Conservation (phyloP, 228 moss, liverwort and hornwort genomes). For the Sphagnum fallax region DNA sequence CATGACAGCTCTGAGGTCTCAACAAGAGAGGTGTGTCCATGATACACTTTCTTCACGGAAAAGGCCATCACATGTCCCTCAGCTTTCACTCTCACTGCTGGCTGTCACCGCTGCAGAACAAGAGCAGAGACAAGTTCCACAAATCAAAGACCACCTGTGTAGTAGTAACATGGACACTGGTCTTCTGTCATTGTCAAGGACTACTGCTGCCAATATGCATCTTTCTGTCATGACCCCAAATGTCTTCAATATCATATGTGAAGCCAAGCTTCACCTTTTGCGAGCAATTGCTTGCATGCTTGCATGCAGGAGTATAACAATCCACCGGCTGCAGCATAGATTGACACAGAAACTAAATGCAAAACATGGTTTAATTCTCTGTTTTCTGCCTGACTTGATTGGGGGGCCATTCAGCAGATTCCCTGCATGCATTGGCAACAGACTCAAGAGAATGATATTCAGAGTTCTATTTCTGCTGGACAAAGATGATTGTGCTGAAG, state of each 20-base stretch:
- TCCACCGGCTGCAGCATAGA: slow-evolving; percentile 9
- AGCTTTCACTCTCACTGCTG: background rate
- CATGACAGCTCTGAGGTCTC: too few species aligned
- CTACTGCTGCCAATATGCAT: background rate
- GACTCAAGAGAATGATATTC: slow-evolving; percentile 37
- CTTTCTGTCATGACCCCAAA: background rate
- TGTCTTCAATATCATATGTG: slow-evolving; percentile 27
- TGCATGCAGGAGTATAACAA: slow-evolving; percentile 32
- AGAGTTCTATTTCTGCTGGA: slow-evolving; percentile 45
- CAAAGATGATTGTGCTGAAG: background rate
- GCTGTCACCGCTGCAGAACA: background rate
- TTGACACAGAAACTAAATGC: slow-evolving; percentile 13
- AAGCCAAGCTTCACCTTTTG: slow-evolving; percentile 46
- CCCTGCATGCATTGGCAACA: slow-evolving; percentile 2
- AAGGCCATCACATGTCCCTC: slow-evolving; percentile 7
- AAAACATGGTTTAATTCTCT: slow-evolving; percentile 20
- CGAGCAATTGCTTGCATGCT: slow-evolving; percentile 33
- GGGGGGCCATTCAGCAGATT: slow-evolving; percentile 30
- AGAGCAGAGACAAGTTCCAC: background rate
- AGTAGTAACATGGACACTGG: background rate
- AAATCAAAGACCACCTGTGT: background rate
- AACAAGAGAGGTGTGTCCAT: background rate
- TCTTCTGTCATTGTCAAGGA: background rate
- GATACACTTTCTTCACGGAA: background rate
- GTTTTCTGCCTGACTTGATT: slow-evolving; percentile 56